phyloP scores from a whole-genome alignment of 2,329 filamentous ascomycete genomes.

The Fusarium musae region DNA sequence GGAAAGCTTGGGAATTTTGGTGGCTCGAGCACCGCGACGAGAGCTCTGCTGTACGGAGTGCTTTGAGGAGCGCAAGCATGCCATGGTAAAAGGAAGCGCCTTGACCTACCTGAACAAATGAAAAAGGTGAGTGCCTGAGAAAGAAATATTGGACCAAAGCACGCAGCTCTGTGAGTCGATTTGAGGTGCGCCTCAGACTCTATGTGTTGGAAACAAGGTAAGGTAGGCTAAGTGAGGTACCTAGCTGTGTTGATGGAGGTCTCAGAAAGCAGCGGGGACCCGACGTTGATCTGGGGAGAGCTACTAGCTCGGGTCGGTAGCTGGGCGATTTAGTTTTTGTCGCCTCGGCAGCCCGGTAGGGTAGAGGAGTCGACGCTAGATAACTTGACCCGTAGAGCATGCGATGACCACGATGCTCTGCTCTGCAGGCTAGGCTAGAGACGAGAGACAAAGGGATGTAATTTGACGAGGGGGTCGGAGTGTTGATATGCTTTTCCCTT shows the following conservation, averaged over 20 bases:
- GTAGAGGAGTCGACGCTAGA: slow-evolving; percentile 33
- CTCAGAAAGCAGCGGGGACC: slow-evolving; percentile 23
- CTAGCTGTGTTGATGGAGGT: slow-evolving; percentile 16
- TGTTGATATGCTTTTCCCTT: slow-evolving; percentile 41
- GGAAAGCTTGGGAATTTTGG: slow-evolving; percentile 28
- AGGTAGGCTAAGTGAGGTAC: not conserved
- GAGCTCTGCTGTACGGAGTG: not conserved
- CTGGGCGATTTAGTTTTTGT: slow-evolving; percentile 36
- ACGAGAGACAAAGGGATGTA: slow-evolving; percentile 1
- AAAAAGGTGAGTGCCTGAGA: not conserved
- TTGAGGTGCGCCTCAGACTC: slow-evolving; percentile 13
- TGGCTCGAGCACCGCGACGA: slow-evolving; percentile 23
- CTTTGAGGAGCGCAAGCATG: slow-evolving; percentile 2
- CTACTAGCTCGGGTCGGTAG: slow-evolving; percentile 36
- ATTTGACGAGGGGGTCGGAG: slow-evolving; percentile 19
- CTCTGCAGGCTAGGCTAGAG: slow-evolving; percentile 5
- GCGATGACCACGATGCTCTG: slow-evolving; percentile 19
- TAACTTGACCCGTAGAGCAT: slow-evolving; percentile 28
- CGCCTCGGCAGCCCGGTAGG: slow-evolving; percentile 32
- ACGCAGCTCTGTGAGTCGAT: slow-evolving; percentile 5
- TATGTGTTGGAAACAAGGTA: slow-evolving; percentile 1
- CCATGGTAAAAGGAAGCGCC: not conserved
- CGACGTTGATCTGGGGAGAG: slow-evolving; percentile 42
- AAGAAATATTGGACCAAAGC: slow-evolving; percentile 1
- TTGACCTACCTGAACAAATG: slow-evolving; percentile 18